phyloP scores from a whole-genome alignment of 257 asterid genomes.

The Pogostemon cablin region DNA sequence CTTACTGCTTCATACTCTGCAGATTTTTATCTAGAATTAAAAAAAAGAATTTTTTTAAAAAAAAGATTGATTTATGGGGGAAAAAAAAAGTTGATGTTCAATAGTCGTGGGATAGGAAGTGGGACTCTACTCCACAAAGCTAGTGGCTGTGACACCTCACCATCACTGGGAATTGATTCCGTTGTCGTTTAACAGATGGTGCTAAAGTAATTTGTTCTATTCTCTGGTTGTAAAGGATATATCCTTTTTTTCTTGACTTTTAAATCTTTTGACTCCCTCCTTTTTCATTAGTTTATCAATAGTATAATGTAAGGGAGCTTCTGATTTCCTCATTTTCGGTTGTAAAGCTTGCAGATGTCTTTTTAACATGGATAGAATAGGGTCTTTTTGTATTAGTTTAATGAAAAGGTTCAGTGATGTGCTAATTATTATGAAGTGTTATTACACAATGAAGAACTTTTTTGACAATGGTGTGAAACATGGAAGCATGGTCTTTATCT shows the following conservation, averaged over 20 bases:
- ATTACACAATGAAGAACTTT: neutral
- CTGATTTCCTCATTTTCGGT: constrained; percentile 12
- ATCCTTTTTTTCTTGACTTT: constrained; percentile 5
- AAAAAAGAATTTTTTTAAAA: neutral
- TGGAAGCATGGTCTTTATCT: constrained; percentile 20
- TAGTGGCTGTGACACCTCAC: constrained; percentile 49
- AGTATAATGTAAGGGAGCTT: constrained; percentile 12
- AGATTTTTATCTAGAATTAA: constrained; percentile 17
- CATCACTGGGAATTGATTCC: constrained; percentile 35
- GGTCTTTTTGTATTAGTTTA: constrained; percentile 18
- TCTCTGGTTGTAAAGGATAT: constrained; percentile 31
- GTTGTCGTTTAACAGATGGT: constrained; percentile 33
- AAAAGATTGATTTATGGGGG: constrained; percentile 17
- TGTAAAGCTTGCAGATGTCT: constrained; percentile 29
- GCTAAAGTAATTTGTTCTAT: constrained; percentile 25
- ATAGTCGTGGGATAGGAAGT: constrained; percentile 35
- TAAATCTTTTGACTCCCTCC: constrained; percentile 9
- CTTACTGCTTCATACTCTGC: constrained; percentile 17
- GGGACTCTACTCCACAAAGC: constrained; percentile 41
- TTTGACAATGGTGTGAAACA: constrained; percentile 4
- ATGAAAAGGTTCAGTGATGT: neutral
- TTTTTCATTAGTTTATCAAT: constrained; percentile 14
- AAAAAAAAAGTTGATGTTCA: constrained; percentile 37
- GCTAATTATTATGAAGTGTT: neutral
- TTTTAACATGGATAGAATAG: constrained; percentile 3